A percentile compares a stretch with the other conserved stretches of the same genome.
phyloP scores from a whole-genome alignment of 2,329 filamentous ascomycete genomes.

The Alternaria angustiovoidea region DNA sequence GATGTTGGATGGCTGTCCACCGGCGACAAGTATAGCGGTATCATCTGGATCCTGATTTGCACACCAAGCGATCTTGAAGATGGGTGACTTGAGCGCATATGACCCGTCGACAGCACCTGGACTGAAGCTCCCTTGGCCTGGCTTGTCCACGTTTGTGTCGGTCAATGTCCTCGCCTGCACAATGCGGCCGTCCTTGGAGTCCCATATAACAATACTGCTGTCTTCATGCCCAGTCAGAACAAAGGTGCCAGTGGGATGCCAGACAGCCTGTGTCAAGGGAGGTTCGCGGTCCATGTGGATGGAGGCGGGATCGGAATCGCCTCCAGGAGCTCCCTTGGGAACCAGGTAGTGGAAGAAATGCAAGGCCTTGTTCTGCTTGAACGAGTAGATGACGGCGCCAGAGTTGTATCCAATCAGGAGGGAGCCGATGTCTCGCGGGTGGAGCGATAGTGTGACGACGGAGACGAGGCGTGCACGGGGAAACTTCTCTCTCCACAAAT shows the following conservation, averaged over 20 bases:
- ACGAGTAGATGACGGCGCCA: slow-evolving; percentile 89
- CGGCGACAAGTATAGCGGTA: slow-evolving; percentile 85
- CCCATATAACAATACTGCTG: slow-evolving; percentile 92
- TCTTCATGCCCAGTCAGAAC: slow-evolving; percentile 88
- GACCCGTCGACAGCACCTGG: slow-evolving; percentile 57
- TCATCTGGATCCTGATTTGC: slow-evolving; percentile 94
- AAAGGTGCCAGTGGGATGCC: slow-evolving; percentile 95
- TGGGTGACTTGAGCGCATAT: slow-evolving; percentile 73
- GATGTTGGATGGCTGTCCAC: slow-evolving; percentile 74
- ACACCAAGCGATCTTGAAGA: slow-evolving; percentile 86
- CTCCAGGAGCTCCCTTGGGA: slow-evolving; percentile 84
- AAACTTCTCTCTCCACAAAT: slow-evolving; percentile 81
- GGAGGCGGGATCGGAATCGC: slow-evolving; percentile 69
- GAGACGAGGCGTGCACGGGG: slow-evolving; percentile 70
- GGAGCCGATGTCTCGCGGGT: slow-evolving; percentile 91
- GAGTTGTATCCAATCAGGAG: slow-evolving; percentile 89
- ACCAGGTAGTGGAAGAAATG: slow-evolving; percentile 86
- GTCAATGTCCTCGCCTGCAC: slow-evolving; percentile 83
- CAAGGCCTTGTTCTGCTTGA: slow-evolving; percentile 84
- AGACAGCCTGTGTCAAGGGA: slow-evolving; percentile 80
- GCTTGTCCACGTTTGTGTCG: slow-evolving; percentile 75
- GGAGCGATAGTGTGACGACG: slow-evolving; percentile 81
- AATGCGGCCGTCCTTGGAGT: slow-evolving; percentile 84
- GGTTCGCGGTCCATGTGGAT: slow-evolving; percentile 73
- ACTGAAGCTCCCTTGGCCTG: slow-evolving; percentile 57